Evolutionary conservation across 371 early-diverging fungal genomes (phyloP), one percentile per base, ranked within the genome.

Genomic region (Mucor plumbeus): DNA sequence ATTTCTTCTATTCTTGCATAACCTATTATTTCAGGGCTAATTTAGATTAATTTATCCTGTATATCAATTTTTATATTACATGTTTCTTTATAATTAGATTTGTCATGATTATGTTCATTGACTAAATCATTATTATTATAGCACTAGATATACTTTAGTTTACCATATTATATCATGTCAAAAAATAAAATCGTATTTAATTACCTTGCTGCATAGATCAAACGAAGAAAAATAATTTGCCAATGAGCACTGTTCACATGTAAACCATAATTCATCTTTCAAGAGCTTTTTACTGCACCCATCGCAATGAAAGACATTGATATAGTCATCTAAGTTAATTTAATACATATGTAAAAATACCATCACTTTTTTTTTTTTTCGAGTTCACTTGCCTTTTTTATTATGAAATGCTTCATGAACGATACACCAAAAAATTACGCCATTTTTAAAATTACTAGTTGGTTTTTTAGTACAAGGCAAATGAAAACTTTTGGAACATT

Each of bases 381-480:
- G 26, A 26, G 3, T 26, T 0, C 48, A 9, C 38, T 70, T 76
- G 87, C 86, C 87, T 73, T 77, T 77, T 56, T 85, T 82, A 38
- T 83, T 72, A 13, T 85, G 78, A 21, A 80, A 68, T 2, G 83
- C 79, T 69, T 92, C 91, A 64, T 96, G 97, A 17, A 81, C 78
- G 2, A 89, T 87, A 64, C 97, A 96, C 91, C 92, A 95, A 70
- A 94, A 96, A 21, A 94, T 88, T 47, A 88, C 87, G 5, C 97
- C 97, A 53, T 87, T 83, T 36, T 86, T 86, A 64, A 95, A 95
- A 55, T 89, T 84, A 9, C 82, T 79, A 47, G 86, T 78, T 4
- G 91, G 88, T 68, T 91, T 93, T 59, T 84, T 84, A 4, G 95
- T 88, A 61, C 97, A 96, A 33, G 84, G 83, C 14, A 95, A 80